Base-by-base conservation (phyloP, 495 filamentous ascomycete genomes). In the Penicillium atrosanguineum region DNA sequence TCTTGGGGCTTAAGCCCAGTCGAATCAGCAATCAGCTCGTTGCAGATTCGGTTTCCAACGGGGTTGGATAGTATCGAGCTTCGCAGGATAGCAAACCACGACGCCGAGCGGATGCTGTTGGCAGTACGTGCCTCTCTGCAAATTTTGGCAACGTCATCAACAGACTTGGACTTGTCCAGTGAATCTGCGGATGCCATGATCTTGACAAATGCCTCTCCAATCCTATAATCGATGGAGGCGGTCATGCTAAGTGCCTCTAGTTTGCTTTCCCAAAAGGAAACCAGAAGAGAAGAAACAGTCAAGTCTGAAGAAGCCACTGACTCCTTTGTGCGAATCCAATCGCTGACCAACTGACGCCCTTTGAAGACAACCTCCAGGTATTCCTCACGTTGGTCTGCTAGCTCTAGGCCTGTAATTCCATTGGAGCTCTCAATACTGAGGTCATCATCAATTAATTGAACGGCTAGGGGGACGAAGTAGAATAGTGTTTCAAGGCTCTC, bases 401-500 rank as follows among this genome's bases (percentile, higher is more conserved):
- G 65, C 43, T 70, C 61, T 3, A 69, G 47, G 7, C 75, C 72
- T 68, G 79, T 82, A 4, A 88, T 70, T 20, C 78, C 69, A 61
- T 86, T 85, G 42, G 76, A 78, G 4, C 75, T 76, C 14, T 74
- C 62, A 19, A 89, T 73, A 37, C 76, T 80, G 14, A 87, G 47
- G 47, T 88, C 84, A 55, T 90, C 87, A 53, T 84, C 80, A 29
- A 82, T 76, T 14, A 89, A 57, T 57, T 85, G 80, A 12, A 80
- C 55, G 19, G 75, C 75, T 36, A 87, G 54, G n/a, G 78, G 69
- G 9, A 87, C 49, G 54, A 78, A 72, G 36, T 68, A 69, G 50
- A 80, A 69, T n/a, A 77, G 48, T 8, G 65, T 69, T 23, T 72
- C 61, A 7, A 72, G 61, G 28, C 69, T 61, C 11, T 70, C 66